phyloP scores from a whole-genome alignment of 2,329 filamentous ascomycete species.

The Lachnellula occidentalis region DNA sequence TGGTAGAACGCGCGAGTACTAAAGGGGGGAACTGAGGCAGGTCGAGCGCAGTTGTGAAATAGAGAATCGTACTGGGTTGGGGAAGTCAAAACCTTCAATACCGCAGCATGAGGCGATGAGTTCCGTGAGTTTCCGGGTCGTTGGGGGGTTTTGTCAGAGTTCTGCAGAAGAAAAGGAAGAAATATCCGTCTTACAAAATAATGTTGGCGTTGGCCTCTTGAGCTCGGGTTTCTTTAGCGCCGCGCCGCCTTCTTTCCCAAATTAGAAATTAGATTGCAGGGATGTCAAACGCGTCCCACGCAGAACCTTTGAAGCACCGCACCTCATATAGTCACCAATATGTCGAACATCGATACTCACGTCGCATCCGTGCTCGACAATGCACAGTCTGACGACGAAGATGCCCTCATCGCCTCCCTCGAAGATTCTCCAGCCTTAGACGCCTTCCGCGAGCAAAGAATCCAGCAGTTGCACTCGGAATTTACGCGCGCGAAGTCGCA shows the following conservation, averaged over 20 bases:
- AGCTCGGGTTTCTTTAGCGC: constrained; percentile 6
- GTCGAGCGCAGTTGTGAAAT: neutral
- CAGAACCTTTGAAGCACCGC: constrained; percentile 5
- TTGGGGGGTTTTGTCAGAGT: constrained; percentile 4
- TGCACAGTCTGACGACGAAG: constrained; percentile 44
- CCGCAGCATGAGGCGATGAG: constrained; percentile 13
- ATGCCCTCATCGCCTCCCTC: constrained; percentile 52
- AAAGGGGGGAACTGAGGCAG: constrained; percentile 4
- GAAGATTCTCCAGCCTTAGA: constrained; percentile 47
- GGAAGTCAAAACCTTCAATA: constrained; percentile 5
- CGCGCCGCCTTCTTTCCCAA: neutral
- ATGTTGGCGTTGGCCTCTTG: constrained; percentile 8
- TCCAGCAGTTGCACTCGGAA: constrained; percentile 53
- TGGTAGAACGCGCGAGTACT: constrained; percentile 14
- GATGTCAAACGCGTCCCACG: neutral
- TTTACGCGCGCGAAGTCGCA: constrained; percentile 46
- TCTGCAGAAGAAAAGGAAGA: constrained; percentile 2
- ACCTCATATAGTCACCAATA: constrained; percentile 17
- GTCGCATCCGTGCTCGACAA: constrained; percentile 44
- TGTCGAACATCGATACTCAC: constrained; percentile 43
- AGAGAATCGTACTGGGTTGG: neutral
- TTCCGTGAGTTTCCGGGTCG: neutral
- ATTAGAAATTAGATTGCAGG: neutral
- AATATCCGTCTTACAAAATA: neutral
- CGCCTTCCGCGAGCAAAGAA: constrained; percentile 50